phyloP scores from a whole-genome alignment of 768 basidiomycete genomes.

The Termitomyces sp. region DNA sequence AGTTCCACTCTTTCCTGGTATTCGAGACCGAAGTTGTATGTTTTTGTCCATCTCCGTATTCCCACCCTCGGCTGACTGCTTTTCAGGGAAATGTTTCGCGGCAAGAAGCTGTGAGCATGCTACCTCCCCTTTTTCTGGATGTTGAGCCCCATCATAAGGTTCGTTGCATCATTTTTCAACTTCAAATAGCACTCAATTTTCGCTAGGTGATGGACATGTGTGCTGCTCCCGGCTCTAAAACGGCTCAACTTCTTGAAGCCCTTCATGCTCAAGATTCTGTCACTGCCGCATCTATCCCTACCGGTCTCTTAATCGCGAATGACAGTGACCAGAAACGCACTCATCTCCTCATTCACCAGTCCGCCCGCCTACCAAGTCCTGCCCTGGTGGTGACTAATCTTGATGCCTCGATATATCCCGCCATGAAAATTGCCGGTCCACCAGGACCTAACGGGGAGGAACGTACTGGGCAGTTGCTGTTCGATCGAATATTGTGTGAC shows the following conservation, averaged over 20 bases:
- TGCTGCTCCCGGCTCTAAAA: conserved; percentile 97
- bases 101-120: conserved; percentile 98
- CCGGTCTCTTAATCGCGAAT: conserved; percentile 90
- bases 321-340: conserved; percentile 93
- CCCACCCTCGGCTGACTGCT: neutral
- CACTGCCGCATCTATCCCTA: conserved; percentile 62
- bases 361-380: conserved; percentile 88
- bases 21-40: conserved; percentile 96
- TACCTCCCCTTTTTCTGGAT: conserved; percentile 93
- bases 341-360: conserved; percentile 95
- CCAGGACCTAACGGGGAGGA: conserved; percentile 25
- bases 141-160: conserved; percentile 90
- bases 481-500: conserved; percentile 93
- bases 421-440: conserved; percentile 45
- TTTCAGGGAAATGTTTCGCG: conserved; percentile 88
- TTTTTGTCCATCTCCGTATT: conserved; percentile 9
- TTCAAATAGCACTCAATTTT: neutral
- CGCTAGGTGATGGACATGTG: conserved; percentile 91
- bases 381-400: conserved; percentile 94
- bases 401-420: conserved; percentile 85
- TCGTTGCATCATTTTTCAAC: neutral
- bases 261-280: conserved; percentile 75
- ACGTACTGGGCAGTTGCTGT: conserved; percentile 53
- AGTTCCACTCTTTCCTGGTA: conserved; percentile 93
- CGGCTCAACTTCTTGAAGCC: conserved; percentile 94